Conservation (phyloP, 2,329 filamentous ascomycete genomes). For the Pyrenophora teres region DNA sequence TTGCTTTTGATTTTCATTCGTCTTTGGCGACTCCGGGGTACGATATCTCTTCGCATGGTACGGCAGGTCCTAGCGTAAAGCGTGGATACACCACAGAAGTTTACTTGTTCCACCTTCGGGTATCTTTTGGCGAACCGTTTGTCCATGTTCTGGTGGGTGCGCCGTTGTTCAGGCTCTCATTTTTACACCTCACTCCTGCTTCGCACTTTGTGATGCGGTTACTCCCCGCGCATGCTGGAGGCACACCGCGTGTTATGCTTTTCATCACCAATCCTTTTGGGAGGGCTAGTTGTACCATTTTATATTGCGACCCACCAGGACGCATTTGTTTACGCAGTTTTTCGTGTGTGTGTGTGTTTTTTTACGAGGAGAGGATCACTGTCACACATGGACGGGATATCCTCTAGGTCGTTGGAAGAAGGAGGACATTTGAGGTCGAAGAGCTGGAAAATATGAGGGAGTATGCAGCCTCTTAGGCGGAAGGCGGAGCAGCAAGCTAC, state of each 20-base stretch:
- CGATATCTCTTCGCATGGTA: constrained; percentile 26
- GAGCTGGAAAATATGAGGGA: neutral
- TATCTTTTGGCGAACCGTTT: constrained; percentile 14
- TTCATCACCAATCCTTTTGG: neutral
- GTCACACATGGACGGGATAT: neutral
- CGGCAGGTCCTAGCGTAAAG: constrained; percentile 30
- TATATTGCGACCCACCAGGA: neutral
- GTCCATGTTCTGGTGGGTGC: constrained; percentile 9
- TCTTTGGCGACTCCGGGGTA: constrained; percentile 21
- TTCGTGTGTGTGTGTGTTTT: neutral
- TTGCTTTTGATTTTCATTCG: constrained; percentile 18
- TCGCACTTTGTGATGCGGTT: neutral
- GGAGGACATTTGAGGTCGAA: neutral
- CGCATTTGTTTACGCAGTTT: constrained; percentile 11
- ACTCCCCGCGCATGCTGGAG: constrained; percentile 1
- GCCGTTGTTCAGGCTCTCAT: constrained; percentile 3
- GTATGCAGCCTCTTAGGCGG: neutral
- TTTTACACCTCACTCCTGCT: constrained; percentile 9
- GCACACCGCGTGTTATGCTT: constrained; percentile 1
- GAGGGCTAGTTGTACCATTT: constrained; percentile 11
- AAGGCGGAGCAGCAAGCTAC: neutral
- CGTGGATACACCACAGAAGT: constrained; percentile 15
- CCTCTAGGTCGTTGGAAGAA: neutral
- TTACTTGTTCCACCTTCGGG: constrained; percentile 24
- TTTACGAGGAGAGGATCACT: neutral